Conservation (phyloP, 2,329 filamentous ascomycete genomes). For the Fusarium concolor region DNA sequence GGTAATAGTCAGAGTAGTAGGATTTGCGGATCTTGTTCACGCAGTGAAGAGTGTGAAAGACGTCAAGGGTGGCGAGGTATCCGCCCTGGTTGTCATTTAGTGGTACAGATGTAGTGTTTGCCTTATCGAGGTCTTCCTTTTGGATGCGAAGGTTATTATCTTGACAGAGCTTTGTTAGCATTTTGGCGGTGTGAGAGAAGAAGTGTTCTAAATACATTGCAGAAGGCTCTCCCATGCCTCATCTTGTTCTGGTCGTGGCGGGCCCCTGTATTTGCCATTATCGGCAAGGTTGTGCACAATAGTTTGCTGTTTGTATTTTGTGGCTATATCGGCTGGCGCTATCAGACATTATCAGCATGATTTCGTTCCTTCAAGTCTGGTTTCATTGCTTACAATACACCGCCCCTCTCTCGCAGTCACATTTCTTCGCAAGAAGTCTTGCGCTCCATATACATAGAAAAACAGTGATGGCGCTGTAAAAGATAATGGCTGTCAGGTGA, state of each 20-base stretch:
- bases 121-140: conserved; percentile 2
- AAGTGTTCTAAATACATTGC: neutral
- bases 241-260: conserved; percentile 13
- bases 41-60: conserved; percentile 13
- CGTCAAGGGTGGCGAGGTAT: conserved; percentile 8
- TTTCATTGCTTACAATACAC: neutral
- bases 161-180: neutral
- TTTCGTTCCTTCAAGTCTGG: too few relatives aligned
- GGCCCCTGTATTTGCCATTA: conserved; percentile 4
- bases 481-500: neutral
- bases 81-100: neutral
- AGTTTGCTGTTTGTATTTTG: neutral
- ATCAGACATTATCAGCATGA: neutral
- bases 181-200: too few relatives aligned
- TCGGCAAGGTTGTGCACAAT: conserved; percentile 8
- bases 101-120: conserved; percentile 7
- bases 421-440: neutral
- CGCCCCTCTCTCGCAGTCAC: neutral
- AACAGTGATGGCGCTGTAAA: neutral
- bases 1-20: conserved; percentile 9
- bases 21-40: conserved; percentile 8
- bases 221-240: conserved; percentile 7
- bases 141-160: conserved; percentile 2
- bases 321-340: neutral
- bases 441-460: neutral